Evolutionary conservation across 164 flowering plant genomes (phyloP).

Genomic region (Pachysandra terminalis): DNA sequence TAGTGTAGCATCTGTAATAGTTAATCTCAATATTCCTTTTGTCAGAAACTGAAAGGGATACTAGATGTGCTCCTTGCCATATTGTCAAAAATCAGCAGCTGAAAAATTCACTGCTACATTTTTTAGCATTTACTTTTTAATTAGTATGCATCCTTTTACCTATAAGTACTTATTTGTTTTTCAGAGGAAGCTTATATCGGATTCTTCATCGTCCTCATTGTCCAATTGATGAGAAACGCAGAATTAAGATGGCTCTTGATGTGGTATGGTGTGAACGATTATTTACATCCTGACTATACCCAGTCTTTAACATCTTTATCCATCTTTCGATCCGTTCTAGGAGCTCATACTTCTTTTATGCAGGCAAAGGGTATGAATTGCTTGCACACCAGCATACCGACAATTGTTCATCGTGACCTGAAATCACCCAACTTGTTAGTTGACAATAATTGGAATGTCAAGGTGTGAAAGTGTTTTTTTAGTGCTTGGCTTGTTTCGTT

Average conservation of each 20-base stretch:
- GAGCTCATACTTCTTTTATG: constrained; percentile 11
- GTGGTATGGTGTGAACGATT: constrained; percentile 57
- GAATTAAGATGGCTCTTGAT: constrained; percentile 98
- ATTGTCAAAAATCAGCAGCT: background rate
- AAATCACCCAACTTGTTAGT: constrained; percentile 94
- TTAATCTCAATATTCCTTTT: background rate
- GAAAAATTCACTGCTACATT: background rate
- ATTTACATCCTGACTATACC: background rate
- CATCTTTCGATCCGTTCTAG: background rate
- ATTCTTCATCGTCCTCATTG: constrained; percentile 90
- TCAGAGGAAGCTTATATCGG: constrained; percentile 93
- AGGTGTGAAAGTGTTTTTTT: constrained; percentile 39
- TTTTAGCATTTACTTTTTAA: background rate
- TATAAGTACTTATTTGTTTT: constrained; percentile 12
- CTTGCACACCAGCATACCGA: constrained; percentile 88
- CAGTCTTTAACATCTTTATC: background rate
- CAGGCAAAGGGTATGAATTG: constrained; percentile 99
- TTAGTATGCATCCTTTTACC: background rate
- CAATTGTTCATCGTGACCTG: constrained; percentile 96
- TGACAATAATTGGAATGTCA: constrained; percentile 96
- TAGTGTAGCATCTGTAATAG: background rate
- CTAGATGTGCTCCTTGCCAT: background rate
- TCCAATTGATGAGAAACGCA: constrained; percentile 89
- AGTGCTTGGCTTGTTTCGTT: background rate
- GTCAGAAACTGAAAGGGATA: background rate